A percentile compares a stretch with the other conserved stretches of the same genome.
phyloP scores from a whole-genome alignment of 352 stramenopile genomes.

The Pythium biforme region DNA sequence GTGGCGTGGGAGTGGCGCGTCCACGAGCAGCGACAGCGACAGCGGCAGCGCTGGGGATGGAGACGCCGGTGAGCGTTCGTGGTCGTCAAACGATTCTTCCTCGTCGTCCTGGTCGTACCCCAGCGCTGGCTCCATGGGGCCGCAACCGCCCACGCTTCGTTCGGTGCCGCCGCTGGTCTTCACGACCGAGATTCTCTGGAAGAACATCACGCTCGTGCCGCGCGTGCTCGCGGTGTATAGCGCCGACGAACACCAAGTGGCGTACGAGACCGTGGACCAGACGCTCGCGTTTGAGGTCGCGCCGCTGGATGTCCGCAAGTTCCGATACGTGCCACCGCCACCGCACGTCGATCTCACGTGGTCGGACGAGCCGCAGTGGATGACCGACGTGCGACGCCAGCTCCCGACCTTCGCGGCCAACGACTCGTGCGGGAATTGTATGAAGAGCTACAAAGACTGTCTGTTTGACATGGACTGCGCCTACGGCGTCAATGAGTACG shows the following conservation, averaged over 20 bases:
- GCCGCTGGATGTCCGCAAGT: conserved; percentile 37
- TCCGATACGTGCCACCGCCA: conserved; percentile 41
- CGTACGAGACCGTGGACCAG: background rate
- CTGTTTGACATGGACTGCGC: conserved; percentile 36
- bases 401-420: conserved; percentile 9
- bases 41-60: background rate
- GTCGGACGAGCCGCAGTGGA: conserved; percentile 26
- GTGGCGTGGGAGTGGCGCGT: background rate
- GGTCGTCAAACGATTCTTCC: background rate
- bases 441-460: conserved; percentile 21
- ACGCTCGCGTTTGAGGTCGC: conserved; percentile 18
- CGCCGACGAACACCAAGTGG: conserved; percentile 1
- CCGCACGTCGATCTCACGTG: conserved; percentile 34
- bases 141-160: background rate
- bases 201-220: conserved; percentile 16
- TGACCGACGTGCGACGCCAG: background rate
- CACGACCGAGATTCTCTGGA: conserved; percentile 15
- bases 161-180: background rate
- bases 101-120: background rate
- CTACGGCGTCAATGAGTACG: conserved; percentile 35
- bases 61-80: background rate
- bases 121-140: background rate
- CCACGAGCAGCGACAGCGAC: background rate
- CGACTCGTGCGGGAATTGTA: conserved; percentile 29
- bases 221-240: conserved; percentile 9